These are phyloP conservation scores for Schizosaccharomyces osmophilus DNA, from an alignment of 805 yeast genomes.

Conservation along the genomic window DNA sequence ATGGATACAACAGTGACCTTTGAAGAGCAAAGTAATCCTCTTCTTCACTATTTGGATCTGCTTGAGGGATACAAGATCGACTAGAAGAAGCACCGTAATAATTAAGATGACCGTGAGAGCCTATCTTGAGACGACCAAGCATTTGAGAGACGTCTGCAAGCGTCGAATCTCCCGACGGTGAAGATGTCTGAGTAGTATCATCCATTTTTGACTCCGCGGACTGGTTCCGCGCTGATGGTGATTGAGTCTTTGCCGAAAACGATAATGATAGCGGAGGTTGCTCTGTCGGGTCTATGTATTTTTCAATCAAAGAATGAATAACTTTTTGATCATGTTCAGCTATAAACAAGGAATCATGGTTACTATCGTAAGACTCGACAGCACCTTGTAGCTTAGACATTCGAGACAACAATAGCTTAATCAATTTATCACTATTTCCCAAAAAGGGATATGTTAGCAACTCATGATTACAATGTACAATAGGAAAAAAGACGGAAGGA, in stretches of 20 bases:
- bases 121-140: not conserved
- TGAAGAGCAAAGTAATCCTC: not conserved
- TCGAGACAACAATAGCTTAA: not conserved
- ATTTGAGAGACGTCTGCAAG: not conserved
- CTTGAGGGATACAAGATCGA: not conserved
- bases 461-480: not conserved
- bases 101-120: not conserved
- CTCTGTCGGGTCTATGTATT: not conserved
- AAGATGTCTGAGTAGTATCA: not conserved
- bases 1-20: not conserved
- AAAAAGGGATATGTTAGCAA: no score
- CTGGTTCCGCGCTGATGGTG: not conserved
- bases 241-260: not conserved
- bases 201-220: not conserved
- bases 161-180: not conserved
- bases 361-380: not conserved
- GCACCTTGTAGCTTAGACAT: not conserved
- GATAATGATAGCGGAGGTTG: no score
- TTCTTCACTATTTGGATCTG: not conserved
- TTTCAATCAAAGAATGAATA: not conserved
- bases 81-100: conserved; percentile 1
- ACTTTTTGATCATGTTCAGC: not conserved
- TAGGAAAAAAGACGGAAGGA: not conserved
- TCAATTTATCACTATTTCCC: not conserved
- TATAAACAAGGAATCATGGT: not conserved